Evolutionary conservation across 768 basidiomycete genomes (phyloP), one percentile per base, ranked within the genome.

Genomic region (Boletus barrowsii): DNA sequence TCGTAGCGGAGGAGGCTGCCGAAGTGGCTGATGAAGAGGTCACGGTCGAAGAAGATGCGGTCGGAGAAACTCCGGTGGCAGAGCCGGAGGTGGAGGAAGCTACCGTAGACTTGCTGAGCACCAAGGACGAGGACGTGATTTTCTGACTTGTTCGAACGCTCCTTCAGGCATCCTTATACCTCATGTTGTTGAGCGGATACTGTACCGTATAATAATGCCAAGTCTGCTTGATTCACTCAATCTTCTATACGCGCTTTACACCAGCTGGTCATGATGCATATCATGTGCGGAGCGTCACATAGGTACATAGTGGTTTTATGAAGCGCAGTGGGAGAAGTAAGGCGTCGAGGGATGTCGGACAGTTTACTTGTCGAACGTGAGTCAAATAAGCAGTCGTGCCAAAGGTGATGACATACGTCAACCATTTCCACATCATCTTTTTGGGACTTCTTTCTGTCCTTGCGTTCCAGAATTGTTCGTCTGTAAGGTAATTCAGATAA

Each of bases 41-140:
- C 18, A 43, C 58, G 20, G 42, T 67, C 50, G 72, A 73, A 36
- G 59, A 47, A 11, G 30, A 15, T 17, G 32, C 24, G 17, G 35
- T 22, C 15, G 47, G 56, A 35, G 56, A 10, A 8, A 37, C 1
- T 42, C 10, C 65, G 20, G 43, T 71, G 37, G 11, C n/a, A 17
- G 37, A 17, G n/a, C 8, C 14, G 9, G 37, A 43, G 22, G 41
- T 11, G 36, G 64, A 76, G 17, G 73, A 71, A 29, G 73, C 72
- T 14, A 68, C 69, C 8, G 74, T 74, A 42, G 81, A 96, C 71
- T 76, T 98, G 62, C 75, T 98, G 53, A 87, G 83, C 61, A 88
- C 83, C 60, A 96, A 93, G 69, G 95, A 98, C 66, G 83, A 83
- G 51, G 95, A 98, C 73, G 83, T 98, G 46, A 97, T 98, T 70